phyloP scores from a whole-genome alignment of 441 rosid species.

The Erodium chrysanthum region DNA sequence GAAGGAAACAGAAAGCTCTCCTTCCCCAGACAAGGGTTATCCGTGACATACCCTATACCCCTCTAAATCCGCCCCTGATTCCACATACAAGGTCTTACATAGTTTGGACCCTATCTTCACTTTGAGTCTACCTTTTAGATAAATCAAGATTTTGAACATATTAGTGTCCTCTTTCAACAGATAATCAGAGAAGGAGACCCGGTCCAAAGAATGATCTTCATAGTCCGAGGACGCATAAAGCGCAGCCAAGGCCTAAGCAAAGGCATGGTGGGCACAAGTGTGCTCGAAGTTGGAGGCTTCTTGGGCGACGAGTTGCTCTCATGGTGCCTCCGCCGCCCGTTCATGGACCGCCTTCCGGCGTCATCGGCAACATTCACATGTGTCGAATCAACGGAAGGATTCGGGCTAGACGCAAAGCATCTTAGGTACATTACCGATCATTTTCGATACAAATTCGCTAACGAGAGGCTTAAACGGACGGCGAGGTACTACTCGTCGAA shows the following conservation, averaged over 20 bases:
- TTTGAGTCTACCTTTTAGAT: too few species aligned
- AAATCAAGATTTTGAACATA: background rate
- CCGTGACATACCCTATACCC: too few species aligned
- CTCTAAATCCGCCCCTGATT: too few species aligned
- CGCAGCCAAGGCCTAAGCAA: constrained; percentile 48
- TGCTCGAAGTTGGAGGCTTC: constrained; percentile 48
- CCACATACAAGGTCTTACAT: too few species aligned
- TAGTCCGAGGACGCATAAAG: constrained; percentile 38
- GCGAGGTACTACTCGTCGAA: constrained; percentile 65
- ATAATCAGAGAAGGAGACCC: constrained; percentile 66
- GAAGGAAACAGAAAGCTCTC: too few species aligned
- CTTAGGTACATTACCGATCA: constrained; percentile 54
- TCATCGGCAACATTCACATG: constrained; percentile 59
- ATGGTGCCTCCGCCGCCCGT: constrained; percentile 65
- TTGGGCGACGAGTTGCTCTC: constrained; percentile 55
- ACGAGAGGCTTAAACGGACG: constrained; percentile 47
- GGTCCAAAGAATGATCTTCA: constrained; percentile 44
- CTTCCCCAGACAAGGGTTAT: too few species aligned
- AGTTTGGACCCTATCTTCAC: too few species aligned
- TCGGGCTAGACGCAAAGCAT: constrained; percentile 38
- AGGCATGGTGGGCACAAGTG: constrained; percentile 44
- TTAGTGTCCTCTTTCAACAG: constrained; percentile 17
- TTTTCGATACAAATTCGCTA: constrained; percentile 55
- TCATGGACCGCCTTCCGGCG: constrained; percentile 48
- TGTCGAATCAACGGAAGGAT: constrained; percentile 41